These are phyloP conservation scores for Hanseniaspora mollemarum DNA, from an alignment of 805 yeast genomes.

Conservation along the genomic window DNA sequence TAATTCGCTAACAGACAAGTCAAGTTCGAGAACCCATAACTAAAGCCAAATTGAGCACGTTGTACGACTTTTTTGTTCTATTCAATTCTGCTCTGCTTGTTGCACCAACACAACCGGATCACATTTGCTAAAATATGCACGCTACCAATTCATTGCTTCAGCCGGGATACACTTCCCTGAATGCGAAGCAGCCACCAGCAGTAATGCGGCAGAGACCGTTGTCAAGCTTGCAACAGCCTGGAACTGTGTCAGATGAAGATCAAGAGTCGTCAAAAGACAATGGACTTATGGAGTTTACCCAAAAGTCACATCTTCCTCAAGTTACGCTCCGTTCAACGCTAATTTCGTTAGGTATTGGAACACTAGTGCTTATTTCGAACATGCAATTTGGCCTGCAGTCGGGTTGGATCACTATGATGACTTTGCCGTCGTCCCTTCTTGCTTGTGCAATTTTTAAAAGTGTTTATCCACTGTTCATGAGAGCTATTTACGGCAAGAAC, in stretches of 20 bases:
- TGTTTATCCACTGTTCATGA: constrained; percentile 28
- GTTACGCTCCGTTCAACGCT: constrained; percentile 61
- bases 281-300: constrained; percentile 28
- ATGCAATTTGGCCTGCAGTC: constrained; percentile 95
- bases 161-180: background rate
- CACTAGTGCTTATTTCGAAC: constrained; percentile 74
- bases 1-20: no score
- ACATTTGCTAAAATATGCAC: background rate
- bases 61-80: no score
- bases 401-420: constrained; percentile 99
- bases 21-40: no score
- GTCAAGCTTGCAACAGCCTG: no score
- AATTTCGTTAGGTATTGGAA: constrained; percentile 75
- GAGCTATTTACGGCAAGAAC: constrained; percentile 22
- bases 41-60: no score
- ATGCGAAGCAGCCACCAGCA: background rate
- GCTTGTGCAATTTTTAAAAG: constrained; percentile 75
- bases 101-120: no score
- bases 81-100: no score
- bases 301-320: constrained; percentile 48
- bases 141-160: background rate
- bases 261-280: no score
- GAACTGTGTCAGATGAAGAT: no score
- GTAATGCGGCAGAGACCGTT: background rate
- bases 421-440: constrained; percentile 79